Base-by-base conservation (phyloP, 805 yeast genomes). In the Starmerella vitae region DNA sequence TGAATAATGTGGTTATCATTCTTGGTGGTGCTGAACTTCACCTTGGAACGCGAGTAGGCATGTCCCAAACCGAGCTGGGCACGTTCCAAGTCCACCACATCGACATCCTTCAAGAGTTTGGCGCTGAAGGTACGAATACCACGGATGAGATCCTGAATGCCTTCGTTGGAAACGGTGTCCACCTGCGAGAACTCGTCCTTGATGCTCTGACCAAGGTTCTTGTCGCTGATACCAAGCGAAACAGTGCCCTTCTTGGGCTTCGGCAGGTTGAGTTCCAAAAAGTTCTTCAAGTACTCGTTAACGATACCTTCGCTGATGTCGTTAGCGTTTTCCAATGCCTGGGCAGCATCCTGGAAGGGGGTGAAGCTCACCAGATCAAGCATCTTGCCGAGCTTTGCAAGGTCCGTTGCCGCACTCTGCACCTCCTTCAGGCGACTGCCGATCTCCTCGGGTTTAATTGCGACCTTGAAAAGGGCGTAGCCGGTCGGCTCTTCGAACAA, bases 271-370 rank as follows among this genome's bases (percentile, higher is more conserved):
- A 85, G 68, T 65, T 88, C 97, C 52, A 91, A 66, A 41, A 91
- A 72, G 29, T 93, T 74, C 62, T 83, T 84, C 65, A 91, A 73
- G 65, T 81, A 82, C 54, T 91, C 97, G 43, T 86, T 79, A 41
- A 88, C 94, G 53, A 86, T 72, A 57, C 98, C 98, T 67, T 91
- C 98, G 50, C 94, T 82, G 53, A 91, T 80, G 60, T 91, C 97
- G 60, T 91, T 91, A 52, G 97, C 96, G 60, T 91, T 91, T 65
- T 88, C 97, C 57, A 91, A 74, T 45, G 98, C 98, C 65, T 91
- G 97, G 38, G 98, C 97, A 45, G 98, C 98, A 56, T 96, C 96
- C 65, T 91, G 86, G 73, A 91, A 91, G 36, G 98, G 98, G 44
- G 95, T 94, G 65, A 91, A 91, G 13, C 94, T 81, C 20, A 83